Conservation (phyloP, 805 yeast species). For the Pichia paraexigua region DNA sequence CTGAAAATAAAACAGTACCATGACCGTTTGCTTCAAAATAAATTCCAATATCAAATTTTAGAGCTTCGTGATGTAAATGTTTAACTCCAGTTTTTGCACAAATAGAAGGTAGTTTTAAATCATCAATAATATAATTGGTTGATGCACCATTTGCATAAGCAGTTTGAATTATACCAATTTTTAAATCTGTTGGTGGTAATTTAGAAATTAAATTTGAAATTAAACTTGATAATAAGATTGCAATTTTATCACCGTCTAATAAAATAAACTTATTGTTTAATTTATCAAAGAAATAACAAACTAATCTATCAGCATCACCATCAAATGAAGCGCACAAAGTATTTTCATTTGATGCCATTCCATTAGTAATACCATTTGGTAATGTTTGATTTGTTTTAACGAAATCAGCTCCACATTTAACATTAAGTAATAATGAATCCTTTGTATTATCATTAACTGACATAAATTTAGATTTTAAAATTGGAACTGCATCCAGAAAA, state of each 20-base stretch:
- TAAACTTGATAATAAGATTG: slow-evolving; percentile 72
- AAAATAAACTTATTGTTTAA: slow-evolving; percentile 36
- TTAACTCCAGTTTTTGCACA: slow-evolving; percentile 96
- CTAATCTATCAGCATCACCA: slow-evolving; percentile 95
- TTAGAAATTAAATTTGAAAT: slow-evolving; percentile 41
- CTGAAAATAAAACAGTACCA: slow-evolving; percentile 84
- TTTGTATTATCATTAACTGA: slow-evolving; percentile 48
- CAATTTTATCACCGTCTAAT: slow-evolving; percentile 90
- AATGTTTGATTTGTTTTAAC: slow-evolving; percentile 83
- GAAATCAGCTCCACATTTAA: slow-evolving; percentile 87
- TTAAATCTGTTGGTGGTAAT: slow-evolving; percentile 25
- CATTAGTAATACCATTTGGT: slow-evolving; percentile 48
- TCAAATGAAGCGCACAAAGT: slow-evolving; percentile 77
- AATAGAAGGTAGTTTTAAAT: slow-evolving; percentile 64
- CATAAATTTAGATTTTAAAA: slow-evolving; percentile 29
- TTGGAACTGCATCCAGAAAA: slow-evolving; percentile 24
- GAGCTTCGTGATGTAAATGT: slow-evolving; percentile 89
- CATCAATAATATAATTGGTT: slow-evolving; percentile 57
- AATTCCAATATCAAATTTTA: slow-evolving; percentile 78
- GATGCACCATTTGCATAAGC: slow-evolving; percentile 97
- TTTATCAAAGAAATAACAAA: slow-evolving; percentile 55
- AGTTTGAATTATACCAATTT: slow-evolving; percentile 85
- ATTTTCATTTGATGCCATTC: slow-evolving; percentile 22
- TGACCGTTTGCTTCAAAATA: slow-evolving; percentile 99
- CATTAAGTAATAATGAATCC: slow-evolving; percentile 56